phyloP scores from a whole-genome alignment of 1,284 basidiomycete genomes.

The Pterulicium gracile region DNA sequence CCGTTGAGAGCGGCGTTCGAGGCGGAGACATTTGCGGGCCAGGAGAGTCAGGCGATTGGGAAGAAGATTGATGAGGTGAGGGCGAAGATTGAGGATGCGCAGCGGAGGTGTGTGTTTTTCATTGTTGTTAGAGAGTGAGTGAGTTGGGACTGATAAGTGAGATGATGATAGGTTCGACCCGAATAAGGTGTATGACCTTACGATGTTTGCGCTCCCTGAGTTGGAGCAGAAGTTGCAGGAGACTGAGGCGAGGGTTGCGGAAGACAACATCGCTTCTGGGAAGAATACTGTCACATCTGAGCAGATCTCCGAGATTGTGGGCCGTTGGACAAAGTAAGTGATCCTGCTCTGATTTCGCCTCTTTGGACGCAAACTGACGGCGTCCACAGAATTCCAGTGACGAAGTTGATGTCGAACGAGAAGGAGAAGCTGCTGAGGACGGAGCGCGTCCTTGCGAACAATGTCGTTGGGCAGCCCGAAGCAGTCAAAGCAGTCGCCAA shows the following conservation, averaged over 20 bases:
- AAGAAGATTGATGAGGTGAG: slow-evolving; percentile 87
- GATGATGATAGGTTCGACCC: no score
- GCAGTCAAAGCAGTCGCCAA: slow-evolving; percentile 87
- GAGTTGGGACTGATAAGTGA: no score
- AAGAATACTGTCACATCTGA: slow-evolving; percentile 80
- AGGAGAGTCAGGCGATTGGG: slow-evolving; percentile 79
- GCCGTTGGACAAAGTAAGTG: slow-evolving; percentile 63
- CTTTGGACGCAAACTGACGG: no score
- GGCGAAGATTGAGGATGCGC: slow-evolving; percentile 91
- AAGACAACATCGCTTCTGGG: slow-evolving; percentile 54
- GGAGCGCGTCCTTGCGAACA: slow-evolving; percentile 56
- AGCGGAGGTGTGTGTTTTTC: slow-evolving; percentile 48
- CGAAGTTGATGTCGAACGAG: slow-evolving; percentile 82
- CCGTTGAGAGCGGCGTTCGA: slow-evolving; percentile 88
- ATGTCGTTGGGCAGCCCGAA: slow-evolving; percentile 83
- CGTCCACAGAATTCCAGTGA: slow-evolving; percentile 60
- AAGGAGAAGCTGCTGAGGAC: slow-evolving; percentile 80
- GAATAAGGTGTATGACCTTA: no score
- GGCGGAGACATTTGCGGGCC: slow-evolving; percentile 85
- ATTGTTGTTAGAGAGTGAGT: no score
- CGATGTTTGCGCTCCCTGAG: slow-evolving; percentile 91
- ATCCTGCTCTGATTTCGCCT: no score
- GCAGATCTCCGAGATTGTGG: slow-evolving; percentile 87
- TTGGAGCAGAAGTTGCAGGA: slow-evolving; percentile 48
- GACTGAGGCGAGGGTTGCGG: slow-evolving; percentile 65